phyloP scores from a whole-genome alignment of 495 filamentous ascomycete species.

The Neurospora sp. region DNA sequence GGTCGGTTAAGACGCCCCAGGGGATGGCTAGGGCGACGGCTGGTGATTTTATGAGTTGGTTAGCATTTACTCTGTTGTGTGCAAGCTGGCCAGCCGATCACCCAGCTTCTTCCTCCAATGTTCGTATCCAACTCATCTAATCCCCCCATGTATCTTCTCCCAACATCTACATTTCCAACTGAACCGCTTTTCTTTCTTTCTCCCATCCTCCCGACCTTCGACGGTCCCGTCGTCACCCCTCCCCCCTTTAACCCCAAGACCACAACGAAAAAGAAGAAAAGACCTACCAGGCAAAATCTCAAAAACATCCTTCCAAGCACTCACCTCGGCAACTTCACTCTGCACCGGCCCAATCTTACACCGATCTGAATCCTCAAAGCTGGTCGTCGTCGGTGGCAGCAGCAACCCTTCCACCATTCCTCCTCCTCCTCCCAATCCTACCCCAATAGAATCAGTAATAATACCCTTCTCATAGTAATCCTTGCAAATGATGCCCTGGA shows the following conservation, averaged over 20 bases:
- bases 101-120: too few species aligned
- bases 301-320: conserved; percentile 31
- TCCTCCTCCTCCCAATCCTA: neutral
- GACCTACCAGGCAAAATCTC: conserved; percentile 25
- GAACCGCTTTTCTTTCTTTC: neutral
- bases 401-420: neutral
- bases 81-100: too few species aligned
- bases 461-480: conserved; percentile 13
- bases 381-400: neutral
- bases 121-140: too few species aligned
- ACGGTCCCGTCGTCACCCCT: neutral
- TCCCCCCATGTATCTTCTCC: neutral
- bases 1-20: conserved; percentile 37
- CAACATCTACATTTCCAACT: neutral
- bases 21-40: conserved; percentile 31
- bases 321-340: conserved; percentile 32
- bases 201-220: neutral
- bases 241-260: neutral
- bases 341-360: conserved; percentile 37
- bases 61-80: neutral
- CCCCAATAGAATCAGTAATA: neutral
- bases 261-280: neutral
- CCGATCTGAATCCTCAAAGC: neutral
- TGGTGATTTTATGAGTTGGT: neutral
- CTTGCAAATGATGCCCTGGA: conserved; percentile 32